phyloP scores from a whole-genome alignment of 805 yeast species.

The Candida loeiensis region DNA sequence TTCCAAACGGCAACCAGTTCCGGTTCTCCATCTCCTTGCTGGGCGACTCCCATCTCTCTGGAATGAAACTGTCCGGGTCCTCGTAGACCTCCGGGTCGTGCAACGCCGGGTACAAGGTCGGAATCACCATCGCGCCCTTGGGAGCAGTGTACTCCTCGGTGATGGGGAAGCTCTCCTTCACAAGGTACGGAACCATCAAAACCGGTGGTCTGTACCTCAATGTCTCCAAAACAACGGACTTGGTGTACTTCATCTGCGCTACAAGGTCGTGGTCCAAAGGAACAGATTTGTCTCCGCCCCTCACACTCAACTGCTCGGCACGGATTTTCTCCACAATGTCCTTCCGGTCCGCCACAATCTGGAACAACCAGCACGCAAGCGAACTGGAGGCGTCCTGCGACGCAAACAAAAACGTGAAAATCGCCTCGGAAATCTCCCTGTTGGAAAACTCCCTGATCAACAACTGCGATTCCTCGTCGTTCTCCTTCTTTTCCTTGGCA shows the following conservation, averaged over 20 bases:
- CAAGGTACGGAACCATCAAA: slow-evolving; percentile 95
- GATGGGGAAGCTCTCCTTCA: slow-evolving; percentile 80
- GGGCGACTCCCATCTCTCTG: slow-evolving; percentile 94
- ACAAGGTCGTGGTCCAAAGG: slow-evolving; percentile 69
- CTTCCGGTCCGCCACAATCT: slow-evolving; percentile 91
- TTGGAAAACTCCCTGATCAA: slow-evolving; percentile 79
- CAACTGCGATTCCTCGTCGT: slow-evolving; percentile 48
- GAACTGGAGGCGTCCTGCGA: slow-evolving; percentile 98
- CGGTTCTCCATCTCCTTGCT: slow-evolving; percentile 71
- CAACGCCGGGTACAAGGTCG: slow-evolving; percentile 90
- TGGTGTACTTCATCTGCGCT: slow-evolving; percentile 83
- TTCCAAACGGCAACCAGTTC: slow-evolving; percentile 96
- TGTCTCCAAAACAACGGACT: slow-evolving; percentile 86
- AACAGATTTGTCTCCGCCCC: slow-evolving; percentile 67
- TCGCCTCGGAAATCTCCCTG: slow-evolving; percentile 92
- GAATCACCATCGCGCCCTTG: slow-evolving; percentile 95
- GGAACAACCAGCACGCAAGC: slow-evolving; percentile 97
- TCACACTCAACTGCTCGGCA: slow-evolving; percentile 83
- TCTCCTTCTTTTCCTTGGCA: slow-evolving; percentile 52
- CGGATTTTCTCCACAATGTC: slow-evolving; percentile 83
- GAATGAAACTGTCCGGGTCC: slow-evolving; percentile 89
- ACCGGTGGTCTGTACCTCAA: slow-evolving; percentile 97
- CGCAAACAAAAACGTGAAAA: slow-evolving; percentile 95
- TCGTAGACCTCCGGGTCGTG: slow-evolving; percentile 97
- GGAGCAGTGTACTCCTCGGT: slow-evolving; percentile 85